Evolutionary conservation across 306 rosid species (phyloP), one percentile per base, ranked within the genome.

Genomic region (Rosa lucieae): DNA sequence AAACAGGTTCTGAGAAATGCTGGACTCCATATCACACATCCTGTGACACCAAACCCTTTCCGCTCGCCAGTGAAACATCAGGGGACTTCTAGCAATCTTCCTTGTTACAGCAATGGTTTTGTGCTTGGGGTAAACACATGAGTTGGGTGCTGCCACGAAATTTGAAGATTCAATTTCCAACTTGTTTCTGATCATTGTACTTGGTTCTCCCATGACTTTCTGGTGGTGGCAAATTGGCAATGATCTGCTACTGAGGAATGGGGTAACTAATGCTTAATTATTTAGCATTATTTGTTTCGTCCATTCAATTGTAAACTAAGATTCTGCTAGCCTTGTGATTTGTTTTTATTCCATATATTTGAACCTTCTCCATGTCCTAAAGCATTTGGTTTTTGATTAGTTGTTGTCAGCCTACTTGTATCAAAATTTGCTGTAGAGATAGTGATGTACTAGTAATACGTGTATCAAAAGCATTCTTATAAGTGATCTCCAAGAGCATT

Each of bases 41-140:
- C 90, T 9, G 89, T 88, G 76, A 90, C 86, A 7, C 93, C 91
- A 40, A 90, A 90, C 67, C 93, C 91, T 23, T 88, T 90, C 47
- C 87, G 91, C 55, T 86, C 91, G 0, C 93, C 93, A 0, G 90
- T 90, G 82, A 90, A 88, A 83, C 85, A 79, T 72, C 78, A 76
- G 26, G 78, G 43, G 3, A 75, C 89, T 79, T 88, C 85, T 47
- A 81, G 79, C 79, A 88, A 86, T 86, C 89, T 88, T 71, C 92
- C 94, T 73, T 84, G 88, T 20, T 90, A 88, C 65, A 81, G 88
- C 87, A 90, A 90, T 62, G 89, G 86, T 80, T 88, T 90, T 87
- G 88, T 88, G 44, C 83, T 86, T 74, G 89, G 90, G 23, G 90
- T 90, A 44, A 90, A 88, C 70, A 78, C 90, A 10, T 85, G 84